Percentiles rank a stretch among this genome's conserved stretches.
Evolutionary conservation across 2,329 filamentous ascomycete species (phyloP).

Genomic region (Diaporthe citriasiana): DNA sequence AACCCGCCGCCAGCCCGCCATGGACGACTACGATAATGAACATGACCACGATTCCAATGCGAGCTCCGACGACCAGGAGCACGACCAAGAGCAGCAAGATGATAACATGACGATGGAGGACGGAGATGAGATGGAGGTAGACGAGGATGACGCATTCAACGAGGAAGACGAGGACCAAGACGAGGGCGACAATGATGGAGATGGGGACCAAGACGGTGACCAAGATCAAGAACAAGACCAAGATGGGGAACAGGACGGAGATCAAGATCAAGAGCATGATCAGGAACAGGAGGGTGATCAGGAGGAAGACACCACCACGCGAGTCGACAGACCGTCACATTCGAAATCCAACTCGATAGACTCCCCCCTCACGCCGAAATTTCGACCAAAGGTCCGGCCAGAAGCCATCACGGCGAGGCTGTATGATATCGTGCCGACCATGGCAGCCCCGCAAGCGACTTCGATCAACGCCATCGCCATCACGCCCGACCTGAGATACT

Average conservation of each 20-base stretch:
- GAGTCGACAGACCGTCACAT: conserved; percentile 35
- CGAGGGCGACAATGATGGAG: conserved; percentile 52
- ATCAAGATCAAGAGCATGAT: conserved; percentile 51
- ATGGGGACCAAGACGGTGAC: conserved; percentile 53
- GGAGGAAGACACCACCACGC: conserved; percentile 40
- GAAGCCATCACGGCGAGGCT: conserved; percentile 84
- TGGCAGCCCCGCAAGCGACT: conserved; percentile 94
- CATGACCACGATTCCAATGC: conserved; percentile 53
- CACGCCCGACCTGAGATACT: conserved; percentile 94
- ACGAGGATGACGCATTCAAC: conserved; percentile 54
- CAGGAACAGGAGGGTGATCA: conserved; percentile 46
- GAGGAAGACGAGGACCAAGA: conserved; percentile 53
- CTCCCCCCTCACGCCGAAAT: conserved; percentile 54
- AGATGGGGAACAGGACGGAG: conserved; percentile 54
- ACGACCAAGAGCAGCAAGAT: conserved; percentile 54
- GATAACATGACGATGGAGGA: conserved; percentile 49
- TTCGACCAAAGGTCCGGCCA: conserved; percentile 75
- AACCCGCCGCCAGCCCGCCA: conserved; percentile 41
- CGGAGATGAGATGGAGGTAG: conserved; percentile 55
- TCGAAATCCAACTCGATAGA: conserved; percentile 48
- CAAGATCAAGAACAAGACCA: conserved; percentile 56
- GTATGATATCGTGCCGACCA: conserved; percentile 97
- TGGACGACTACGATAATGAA: conserved; percentile 58
- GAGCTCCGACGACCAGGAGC: conserved; percentile 62
- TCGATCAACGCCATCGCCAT: conserved; percentile 94